Base-by-base conservation (phyloP, 371 early-diverging fungal species). In the Batrachochytrium dendrobatidis region DNA sequence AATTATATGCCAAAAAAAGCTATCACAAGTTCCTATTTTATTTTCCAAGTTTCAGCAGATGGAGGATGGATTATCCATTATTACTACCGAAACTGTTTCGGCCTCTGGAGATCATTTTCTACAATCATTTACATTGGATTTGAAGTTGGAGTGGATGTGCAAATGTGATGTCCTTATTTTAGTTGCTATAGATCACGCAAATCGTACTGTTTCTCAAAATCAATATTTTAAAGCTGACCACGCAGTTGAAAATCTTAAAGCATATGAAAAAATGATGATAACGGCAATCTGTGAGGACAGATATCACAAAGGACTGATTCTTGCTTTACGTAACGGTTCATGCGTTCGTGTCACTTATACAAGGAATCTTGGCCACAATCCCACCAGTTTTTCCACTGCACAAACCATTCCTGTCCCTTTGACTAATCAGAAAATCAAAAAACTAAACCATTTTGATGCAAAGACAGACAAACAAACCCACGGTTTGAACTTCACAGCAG, bases 61-160 rank as follows among this genome's bases (percentile, higher is more conserved):
- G 28, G 54, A 53, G n/a, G 49, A 45, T 12, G 46, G 46, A 5
- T 3, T 12, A 26, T 26, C 46, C 6, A 20, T 33, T 7, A 53
- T 17, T 24, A 39, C 59, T n/a, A 53, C 50, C 29, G 50, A 34
- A 20, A n/a, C 55, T 12, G 64, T 56, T 26, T 43, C 59, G 22
- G 48, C 48, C 50, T 49, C 35, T 4, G 59, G 59, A 26, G 64
- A 64, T 17, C 52, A 46, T 18, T 24, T 59, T 18, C 50, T 64
- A 17, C 53, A 45, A 24, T 59, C 55, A 8, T 64, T 59, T 34
- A 59, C 15, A 25, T 34, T 48, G 10, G 34, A 20, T 10, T 50
- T 64, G 34, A 60, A 64, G 17, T 55, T 59, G n/a, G 51, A 57
- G 33, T 64, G 64, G 64, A 59, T 55, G 54, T 64, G 64, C 35